Percentiles rank a stretch among this genome's conserved stretches.
Evolutionary conservation across 2,329 filamentous ascomycete species (phyloP).

Genomic region (Hypoxylon sp.): DNA sequence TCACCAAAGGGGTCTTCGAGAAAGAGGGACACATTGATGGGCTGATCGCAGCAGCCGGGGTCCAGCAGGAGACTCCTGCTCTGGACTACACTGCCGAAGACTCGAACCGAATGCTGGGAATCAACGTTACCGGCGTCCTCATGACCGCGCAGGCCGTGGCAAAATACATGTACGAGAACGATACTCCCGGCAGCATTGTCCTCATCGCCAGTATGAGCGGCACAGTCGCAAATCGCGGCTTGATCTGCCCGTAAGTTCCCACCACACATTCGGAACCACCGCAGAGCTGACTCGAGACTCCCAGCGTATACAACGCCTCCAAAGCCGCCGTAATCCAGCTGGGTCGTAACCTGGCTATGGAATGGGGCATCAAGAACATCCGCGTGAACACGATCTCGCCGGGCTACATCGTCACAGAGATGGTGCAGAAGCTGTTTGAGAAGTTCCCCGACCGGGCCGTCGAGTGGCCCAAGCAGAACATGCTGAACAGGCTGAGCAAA

Average conservation of each 20-base stretch:
- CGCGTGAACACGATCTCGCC: constrained; percentile 86
- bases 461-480: constrained; percentile 87
- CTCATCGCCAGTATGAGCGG: constrained; percentile 81
- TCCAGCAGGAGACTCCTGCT: constrained; percentile 87
- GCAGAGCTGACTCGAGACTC: constrained; percentile 15
- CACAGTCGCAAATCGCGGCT: constrained; percentile 74
- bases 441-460: constrained; percentile 77
- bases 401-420: constrained; percentile 84
- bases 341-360: constrained; percentile 77
- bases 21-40: constrained; percentile 83
- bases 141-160: constrained; percentile 93
- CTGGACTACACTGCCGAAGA: constrained; percentile 85
- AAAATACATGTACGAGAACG: constrained; percentile 76
- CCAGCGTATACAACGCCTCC: constrained; percentile 81
- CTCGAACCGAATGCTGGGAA: constrained; percentile 82
- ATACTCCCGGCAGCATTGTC: constrained; percentile 73
- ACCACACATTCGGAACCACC: no score
- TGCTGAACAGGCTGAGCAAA: constrained; percentile 79
- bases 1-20: constrained; percentile 78
- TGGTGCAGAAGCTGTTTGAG: constrained; percentile 86
- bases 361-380: constrained; percentile 81
- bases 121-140: constrained; percentile 89
- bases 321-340: constrained; percentile 83
- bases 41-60: constrained; percentile 77
- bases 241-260: constrained; percentile 70